Evolutionary conservation across 2,329 filamentous ascomycete species (phyloP).

Genomic region (Neophaeococcomyces aloes): DNA sequence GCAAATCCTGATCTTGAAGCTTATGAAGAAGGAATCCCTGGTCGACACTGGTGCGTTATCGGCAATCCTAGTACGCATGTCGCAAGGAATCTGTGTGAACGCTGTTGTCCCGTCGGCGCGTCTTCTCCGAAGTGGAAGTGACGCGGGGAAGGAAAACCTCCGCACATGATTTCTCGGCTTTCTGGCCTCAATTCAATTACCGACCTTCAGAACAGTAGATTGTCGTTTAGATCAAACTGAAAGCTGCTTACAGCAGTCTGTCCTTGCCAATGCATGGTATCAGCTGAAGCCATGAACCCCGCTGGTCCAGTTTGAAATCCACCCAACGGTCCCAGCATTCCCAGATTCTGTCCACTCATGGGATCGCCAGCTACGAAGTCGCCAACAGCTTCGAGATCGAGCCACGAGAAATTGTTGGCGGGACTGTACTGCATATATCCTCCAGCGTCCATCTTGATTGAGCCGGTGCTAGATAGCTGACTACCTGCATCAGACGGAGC

Average conservation of each 20-base stretch:
- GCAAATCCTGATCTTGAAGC: too few relatives aligned
- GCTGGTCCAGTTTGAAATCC: constrained; percentile 11
- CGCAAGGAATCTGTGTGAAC: too few relatives aligned
- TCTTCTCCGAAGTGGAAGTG: neutral
- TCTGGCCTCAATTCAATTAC: neutral
- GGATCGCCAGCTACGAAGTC: constrained; percentile 44
- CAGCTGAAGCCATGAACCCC: constrained; percentile 12
- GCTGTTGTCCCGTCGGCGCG: neutral
- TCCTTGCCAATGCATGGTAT: constrained; percentile 25
- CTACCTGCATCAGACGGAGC: constrained; percentile 20
- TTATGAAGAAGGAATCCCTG: too few relatives aligned
- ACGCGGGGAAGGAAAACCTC: neutral
- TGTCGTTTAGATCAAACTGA: constrained; percentile 27
- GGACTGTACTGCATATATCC: constrained; percentile 34
- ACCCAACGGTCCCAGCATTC: constrained; percentile 15
- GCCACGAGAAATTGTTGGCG: constrained; percentile 51
- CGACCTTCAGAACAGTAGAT: constrained; percentile 22
- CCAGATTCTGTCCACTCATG: constrained; percentile 11
- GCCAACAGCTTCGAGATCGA: constrained; percentile 49
- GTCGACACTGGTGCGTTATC: too few relatives aligned
- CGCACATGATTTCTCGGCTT: neutral
- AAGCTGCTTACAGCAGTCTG: constrained; percentile 1
- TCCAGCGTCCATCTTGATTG: constrained; percentile 19
- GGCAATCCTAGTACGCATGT: too few relatives aligned
- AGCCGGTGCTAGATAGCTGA: constrained; percentile 24